These are phyloP conservation scores for Lipomyces spencermartinsiae DNA, from an alignment of 805 yeast species.

Conservation along the genomic window DNA sequence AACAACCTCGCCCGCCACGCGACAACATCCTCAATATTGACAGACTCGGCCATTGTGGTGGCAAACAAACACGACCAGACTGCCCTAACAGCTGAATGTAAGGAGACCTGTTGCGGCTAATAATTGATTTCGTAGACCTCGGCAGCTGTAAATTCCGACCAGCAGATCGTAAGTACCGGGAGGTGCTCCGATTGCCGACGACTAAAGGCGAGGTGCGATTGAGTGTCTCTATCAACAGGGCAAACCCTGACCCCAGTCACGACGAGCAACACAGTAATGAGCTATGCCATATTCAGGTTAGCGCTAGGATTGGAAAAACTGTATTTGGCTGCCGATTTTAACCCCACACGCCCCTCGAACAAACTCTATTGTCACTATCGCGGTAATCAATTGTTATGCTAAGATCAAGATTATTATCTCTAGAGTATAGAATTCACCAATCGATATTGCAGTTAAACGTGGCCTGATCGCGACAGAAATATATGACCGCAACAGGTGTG, in stretches of 20 bases:
- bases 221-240: not conserved
- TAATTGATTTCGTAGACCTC: not conserved
- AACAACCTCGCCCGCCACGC: constrained; percentile 30
- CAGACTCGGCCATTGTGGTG: not conserved
- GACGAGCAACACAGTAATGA: not conserved
- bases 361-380: not conserved
- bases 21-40: constrained; percentile 12
- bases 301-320: not conserved
- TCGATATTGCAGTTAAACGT: not conserved
- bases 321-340: not conserved
- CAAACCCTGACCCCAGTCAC: not conserved
- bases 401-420: not conserved
- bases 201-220: not conserved
- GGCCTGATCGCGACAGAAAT: not conserved
- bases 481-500: constrained; percentile 1
- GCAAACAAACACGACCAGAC: not conserved
- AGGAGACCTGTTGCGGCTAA: not conserved
- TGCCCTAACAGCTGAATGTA: not conserved
- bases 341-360: not conserved
- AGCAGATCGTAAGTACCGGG: not conserved
- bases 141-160: not conserved
- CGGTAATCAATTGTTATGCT: too few relatives aligned
- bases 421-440: not conserved
- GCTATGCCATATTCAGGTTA: not conserved
- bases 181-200: not conserved